phyloP scores from a whole-genome alignment of 148 eudicot species.

The Rheum nobile region DNA sequence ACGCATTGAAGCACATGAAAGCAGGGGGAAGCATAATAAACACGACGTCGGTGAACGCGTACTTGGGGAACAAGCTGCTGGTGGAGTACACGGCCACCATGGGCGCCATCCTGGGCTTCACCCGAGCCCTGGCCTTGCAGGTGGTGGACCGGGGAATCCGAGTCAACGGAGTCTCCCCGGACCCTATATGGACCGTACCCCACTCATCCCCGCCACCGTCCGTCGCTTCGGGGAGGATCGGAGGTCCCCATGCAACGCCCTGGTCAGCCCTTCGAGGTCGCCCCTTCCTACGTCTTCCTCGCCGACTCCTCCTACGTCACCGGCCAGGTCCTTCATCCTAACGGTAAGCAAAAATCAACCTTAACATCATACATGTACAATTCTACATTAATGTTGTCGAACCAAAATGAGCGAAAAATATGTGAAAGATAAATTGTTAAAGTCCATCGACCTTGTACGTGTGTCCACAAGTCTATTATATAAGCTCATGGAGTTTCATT shows the following conservation, averaged over 20 bases:
- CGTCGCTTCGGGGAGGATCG: conserved; percentile 13
- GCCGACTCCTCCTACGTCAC: conserved; percentile 49
- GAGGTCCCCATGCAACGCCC: conserved; percentile 33
- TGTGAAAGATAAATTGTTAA: too few relatives aligned
- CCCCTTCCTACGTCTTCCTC: conserved; percentile 46
- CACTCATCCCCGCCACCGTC: conserved; percentile 14
- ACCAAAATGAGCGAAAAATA: too few relatives aligned
- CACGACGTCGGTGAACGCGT: conserved; percentile 30
- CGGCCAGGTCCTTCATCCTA: conserved; percentile 14
- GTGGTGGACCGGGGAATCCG: conserved; percentile 31
- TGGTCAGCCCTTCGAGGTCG: conserved; percentile 35
- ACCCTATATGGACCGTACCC: conserved; percentile 37
- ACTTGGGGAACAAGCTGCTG: conserved; percentile 11
- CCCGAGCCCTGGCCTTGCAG: conserved; percentile 20
- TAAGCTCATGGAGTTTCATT: too few relatives aligned
- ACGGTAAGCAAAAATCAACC: not conserved
- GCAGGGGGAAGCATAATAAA: conserved; percentile 34
- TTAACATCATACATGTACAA: too few relatives aligned
- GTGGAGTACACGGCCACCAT: conserved; percentile 35
- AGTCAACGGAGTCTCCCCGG: conserved; percentile 52
- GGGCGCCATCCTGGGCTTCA: conserved; percentile 31
- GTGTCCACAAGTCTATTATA: too few relatives aligned
- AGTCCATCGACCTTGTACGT: too few relatives aligned
- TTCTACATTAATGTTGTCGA: too few relatives aligned
- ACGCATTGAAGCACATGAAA: conserved; percentile 29